These are phyloP conservation scores for Candolleomyces efflorescens DNA, from an alignment of 768 basidiomycete species.

Conservation along the genomic window DNA sequence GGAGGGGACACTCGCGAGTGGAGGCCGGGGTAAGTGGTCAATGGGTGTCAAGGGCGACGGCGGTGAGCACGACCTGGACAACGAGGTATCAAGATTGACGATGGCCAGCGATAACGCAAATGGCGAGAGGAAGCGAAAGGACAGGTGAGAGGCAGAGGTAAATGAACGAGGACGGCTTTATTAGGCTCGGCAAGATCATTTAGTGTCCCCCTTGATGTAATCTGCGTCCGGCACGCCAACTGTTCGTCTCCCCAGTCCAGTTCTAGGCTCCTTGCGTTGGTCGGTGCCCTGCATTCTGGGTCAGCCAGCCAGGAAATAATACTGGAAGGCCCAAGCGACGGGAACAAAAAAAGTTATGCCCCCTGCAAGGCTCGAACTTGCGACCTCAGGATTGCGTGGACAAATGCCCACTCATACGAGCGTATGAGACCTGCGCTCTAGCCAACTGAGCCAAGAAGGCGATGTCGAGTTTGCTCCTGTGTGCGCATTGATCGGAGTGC, in stretches of 20 bases:
- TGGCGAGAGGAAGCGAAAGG: background rate
- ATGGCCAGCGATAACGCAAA: background rate
- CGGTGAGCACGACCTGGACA: background rate
- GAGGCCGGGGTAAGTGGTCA: too few relatives aligned
- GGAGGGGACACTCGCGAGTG: too few relatives aligned
- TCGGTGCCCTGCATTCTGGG: too few relatives aligned
- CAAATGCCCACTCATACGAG: slow-evolving; percentile 17
- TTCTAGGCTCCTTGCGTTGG: too few relatives aligned
- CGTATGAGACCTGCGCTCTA: slow-evolving; percentile 34
- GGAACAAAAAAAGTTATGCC: slow-evolving; percentile 26
- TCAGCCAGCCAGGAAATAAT: too few relatives aligned
- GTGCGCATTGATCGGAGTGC: background rate
- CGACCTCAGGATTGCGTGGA: slow-evolving; percentile 48
- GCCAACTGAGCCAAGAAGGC: slow-evolving; percentile 37
- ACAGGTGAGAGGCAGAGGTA: background rate
- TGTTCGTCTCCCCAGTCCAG: background rate
- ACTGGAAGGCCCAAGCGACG: background rate
- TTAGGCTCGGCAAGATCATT: background rate
- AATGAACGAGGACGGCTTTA: background rate
- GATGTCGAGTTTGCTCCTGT: background rate
- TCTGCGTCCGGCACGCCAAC: background rate
- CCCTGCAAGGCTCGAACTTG: slow-evolving; percentile 59
- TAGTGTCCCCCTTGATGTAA: background rate
- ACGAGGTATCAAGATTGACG: background rate
- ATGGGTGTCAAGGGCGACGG: too few relatives aligned